Conservation (phyloP, 2,329 filamentous ascomycete species). For the Daldinia sp. region DNA sequence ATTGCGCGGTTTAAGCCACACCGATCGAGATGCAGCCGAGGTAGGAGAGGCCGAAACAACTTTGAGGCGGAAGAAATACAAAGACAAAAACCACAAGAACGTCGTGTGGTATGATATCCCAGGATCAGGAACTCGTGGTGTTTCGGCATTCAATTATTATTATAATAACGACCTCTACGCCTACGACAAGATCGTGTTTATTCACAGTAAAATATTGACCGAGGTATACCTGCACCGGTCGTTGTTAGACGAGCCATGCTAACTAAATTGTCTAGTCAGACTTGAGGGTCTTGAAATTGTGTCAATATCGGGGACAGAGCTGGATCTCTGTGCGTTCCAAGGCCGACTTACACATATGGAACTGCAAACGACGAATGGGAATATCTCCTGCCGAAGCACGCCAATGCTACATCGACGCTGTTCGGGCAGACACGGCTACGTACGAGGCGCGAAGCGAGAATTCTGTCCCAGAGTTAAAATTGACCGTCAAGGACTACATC, state of each 20-base stretch:
- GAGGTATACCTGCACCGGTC: neutral
- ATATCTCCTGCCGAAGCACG: neutral
- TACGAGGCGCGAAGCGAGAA: neutral
- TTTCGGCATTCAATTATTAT: slow-evolving; percentile 2
- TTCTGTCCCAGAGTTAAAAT: neutral
- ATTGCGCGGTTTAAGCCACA: neutral
- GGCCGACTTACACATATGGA: slow-evolving; percentile 3
- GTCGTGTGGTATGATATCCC: slow-evolving; percentile 5
- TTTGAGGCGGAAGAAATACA: neutral
- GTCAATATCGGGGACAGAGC: neutral
- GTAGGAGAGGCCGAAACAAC: neutral
- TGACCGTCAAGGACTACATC: slow-evolving; percentile 5
- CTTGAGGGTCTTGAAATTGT: neutral
- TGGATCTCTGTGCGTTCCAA: slow-evolving; percentile 1
- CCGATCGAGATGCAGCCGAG: neutral
- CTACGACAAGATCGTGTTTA: slow-evolving; percentile 7
- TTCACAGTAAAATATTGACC: neutral
- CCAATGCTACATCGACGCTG: neutral
- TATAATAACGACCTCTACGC: neutral
- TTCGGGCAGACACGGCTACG: neutral
- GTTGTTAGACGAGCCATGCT: neutral
- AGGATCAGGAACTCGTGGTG: neutral
- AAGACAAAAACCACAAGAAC: neutral
- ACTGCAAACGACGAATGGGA: neutral
- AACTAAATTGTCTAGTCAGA: neutral